phyloP scores from a whole-genome alignment of 106 monocot genomes.

The Apostasia ramifera region DNA sequence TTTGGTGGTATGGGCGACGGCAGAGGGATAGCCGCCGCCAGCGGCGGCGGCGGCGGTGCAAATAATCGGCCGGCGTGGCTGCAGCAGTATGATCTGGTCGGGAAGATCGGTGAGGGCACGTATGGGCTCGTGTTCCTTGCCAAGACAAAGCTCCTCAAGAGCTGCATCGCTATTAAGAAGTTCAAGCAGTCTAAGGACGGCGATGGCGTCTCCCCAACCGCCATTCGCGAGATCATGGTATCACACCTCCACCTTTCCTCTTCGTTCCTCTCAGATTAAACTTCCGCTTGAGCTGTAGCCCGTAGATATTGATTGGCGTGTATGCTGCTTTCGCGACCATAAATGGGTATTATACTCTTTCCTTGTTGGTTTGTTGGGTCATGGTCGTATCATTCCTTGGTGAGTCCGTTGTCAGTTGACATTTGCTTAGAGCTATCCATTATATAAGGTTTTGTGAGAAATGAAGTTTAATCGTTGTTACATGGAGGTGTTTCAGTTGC shows the following conservation, averaged over 20 bases:
- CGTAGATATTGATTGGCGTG: too few species aligned
- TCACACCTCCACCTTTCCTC: background rate
- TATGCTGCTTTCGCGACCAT: too few species aligned
- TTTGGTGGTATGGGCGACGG: slow-evolving; percentile 26
- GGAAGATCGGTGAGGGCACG: slow-evolving; percentile 99
- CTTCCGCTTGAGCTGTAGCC: too few species aligned
- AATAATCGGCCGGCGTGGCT: slow-evolving; percentile 83
- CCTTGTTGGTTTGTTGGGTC: too few species aligned
- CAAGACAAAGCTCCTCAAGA: slow-evolving; percentile 51
- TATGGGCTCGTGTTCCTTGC: slow-evolving; percentile 96
- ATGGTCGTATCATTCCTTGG: too few species aligned
- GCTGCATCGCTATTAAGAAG: slow-evolving; percentile 94
- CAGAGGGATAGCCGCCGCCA: background rate
- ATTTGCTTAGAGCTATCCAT: too few species aligned
- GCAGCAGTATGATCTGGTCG: slow-evolving; percentile 86
- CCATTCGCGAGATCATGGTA: slow-evolving; percentile 99
- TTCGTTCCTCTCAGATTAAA: background rate
- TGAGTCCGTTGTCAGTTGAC: too few species aligned
- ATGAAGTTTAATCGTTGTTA: too few species aligned
- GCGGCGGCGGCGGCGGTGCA: slow-evolving; percentile 27
- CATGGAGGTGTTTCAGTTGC: too few species aligned
- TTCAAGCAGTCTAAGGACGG: slow-evolving; percentile 99
- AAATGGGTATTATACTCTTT: too few species aligned
- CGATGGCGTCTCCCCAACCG: slow-evolving; percentile 97
- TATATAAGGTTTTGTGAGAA: too few species aligned